Evolutionary conservation across 2,329 filamentous ascomycete genomes (phyloP).

Genomic region (Arthrobotrys pseudoclavata): DNA sequence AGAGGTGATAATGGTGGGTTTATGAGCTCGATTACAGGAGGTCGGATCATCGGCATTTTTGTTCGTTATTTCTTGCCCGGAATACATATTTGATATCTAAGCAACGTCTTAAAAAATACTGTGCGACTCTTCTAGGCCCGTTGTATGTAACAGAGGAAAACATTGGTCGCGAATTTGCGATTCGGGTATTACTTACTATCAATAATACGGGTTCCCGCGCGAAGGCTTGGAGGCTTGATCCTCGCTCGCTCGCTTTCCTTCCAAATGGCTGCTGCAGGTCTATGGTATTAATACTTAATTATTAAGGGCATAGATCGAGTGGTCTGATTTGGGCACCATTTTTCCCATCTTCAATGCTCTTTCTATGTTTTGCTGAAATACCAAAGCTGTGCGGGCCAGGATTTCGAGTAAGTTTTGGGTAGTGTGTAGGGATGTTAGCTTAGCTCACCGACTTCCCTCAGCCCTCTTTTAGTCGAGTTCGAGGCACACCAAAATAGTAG

Average conservation of each 20-base stretch:
- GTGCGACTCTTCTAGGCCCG: constrained; percentile 26
- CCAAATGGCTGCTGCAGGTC: constrained; percentile 37
- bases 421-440: constrained; percentile 48
- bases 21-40: not conserved
- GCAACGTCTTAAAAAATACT: not conserved
- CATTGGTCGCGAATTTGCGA: constrained; percentile 14
- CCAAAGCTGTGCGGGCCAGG: constrained; percentile 5
- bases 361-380: not conserved
- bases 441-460: constrained; percentile 38
- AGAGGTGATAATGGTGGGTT: not conserved
- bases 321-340: constrained; percentile 53
- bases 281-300: too few relatives aligned
- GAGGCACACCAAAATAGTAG: constrained; percentile 39
- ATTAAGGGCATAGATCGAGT: constrained; percentile 16
- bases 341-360: not conserved
- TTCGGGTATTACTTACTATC: constrained; percentile 19
- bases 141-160: not conserved
- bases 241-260: constrained; percentile 28
- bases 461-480: constrained; percentile 46
- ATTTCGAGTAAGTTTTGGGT: constrained; percentile 26
- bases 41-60: constrained; percentile 14
- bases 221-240: constrained; percentile 24
- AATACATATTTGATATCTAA: constrained; percentile 29
- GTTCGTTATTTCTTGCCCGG: constrained; percentile 11
- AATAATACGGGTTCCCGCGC: constrained; percentile 17